Percentiles rank a stretch among this genome's conserved stretches.
Evolutionary conservation across 257 asterid genomes (phyloP).

Genomic region (Petunia axillaris): DNA sequence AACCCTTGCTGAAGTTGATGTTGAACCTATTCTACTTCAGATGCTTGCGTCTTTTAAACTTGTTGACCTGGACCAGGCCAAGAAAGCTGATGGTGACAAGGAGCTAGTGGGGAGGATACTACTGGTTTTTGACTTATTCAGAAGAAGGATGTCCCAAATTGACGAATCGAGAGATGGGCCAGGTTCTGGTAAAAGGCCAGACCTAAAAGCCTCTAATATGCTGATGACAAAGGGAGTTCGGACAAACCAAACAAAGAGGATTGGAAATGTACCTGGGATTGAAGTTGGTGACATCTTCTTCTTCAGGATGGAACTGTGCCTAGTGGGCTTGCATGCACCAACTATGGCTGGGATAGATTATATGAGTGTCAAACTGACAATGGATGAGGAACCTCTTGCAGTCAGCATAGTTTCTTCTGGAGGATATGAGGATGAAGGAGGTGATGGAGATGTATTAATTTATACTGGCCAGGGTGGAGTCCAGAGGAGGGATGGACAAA

Average conservation of each 20-base stretch:
- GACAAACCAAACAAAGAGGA: slow-evolving; percentile 62
- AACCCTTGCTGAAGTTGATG: slow-evolving; percentile 44
- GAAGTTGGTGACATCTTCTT: slow-evolving; percentile 91
- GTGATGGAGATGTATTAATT: slow-evolving; percentile 49
- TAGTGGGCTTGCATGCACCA: slow-evolving; percentile 83
- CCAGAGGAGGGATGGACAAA: slow-evolving; percentile 26
- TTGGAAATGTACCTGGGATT: slow-evolving; percentile 76
- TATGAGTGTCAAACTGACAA: slow-evolving; percentile 58
- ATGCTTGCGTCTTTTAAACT: slow-evolving; percentile 50
- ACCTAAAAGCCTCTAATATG: slow-evolving; percentile 56
- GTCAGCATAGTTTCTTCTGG: slow-evolving; percentile 93
- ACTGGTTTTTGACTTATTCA: slow-evolving; percentile 57
- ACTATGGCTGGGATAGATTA: slow-evolving; percentile 96
- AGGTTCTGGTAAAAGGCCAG: slow-evolving; percentile 71
- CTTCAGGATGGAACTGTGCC: slow-evolving; percentile 87
- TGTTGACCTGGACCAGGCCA: slow-evolving; percentile 50
- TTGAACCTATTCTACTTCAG: slow-evolving; percentile 37
- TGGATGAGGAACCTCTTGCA: slow-evolving; percentile 84
- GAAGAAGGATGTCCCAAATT: slow-evolving; percentile 61
- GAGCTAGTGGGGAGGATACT: slow-evolving; percentile 53
- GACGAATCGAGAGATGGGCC: slow-evolving; percentile 61
- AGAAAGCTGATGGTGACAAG: slow-evolving; percentile 62
- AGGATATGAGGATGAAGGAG: slow-evolving; percentile 84
- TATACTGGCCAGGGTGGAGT: slow-evolving; percentile 37
- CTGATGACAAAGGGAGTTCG: slow-evolving; percentile 71